Base-by-base conservation (phyloP, 2,329 filamentous ascomycete species). In the Xylaria sp. region DNA sequence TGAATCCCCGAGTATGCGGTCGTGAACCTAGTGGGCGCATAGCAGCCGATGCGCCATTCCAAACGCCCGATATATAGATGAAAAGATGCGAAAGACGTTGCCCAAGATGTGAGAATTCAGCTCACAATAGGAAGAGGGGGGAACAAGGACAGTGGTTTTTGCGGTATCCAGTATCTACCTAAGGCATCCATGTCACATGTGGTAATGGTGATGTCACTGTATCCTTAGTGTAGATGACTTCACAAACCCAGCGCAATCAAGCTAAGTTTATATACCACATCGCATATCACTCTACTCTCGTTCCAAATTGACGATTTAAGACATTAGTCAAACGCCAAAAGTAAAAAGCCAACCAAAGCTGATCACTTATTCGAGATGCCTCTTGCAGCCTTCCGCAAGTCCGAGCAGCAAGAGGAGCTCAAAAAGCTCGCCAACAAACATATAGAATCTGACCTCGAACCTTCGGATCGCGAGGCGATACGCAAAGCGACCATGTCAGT, bases 381-480 rank as follows among this genome's bases (percentile, higher is more conserved):
- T 1, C 64, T 78, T 43, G 75, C 75, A 41, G 66, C 70, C 19
- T 74, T 78, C 64, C 76, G 76, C 57, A 70, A 63, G 33, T 70
- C 74, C 7, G 68, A 73, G 2, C 70, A 71, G 27, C 70, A 74
- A 76, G 77, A 81, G 15, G 85, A 87, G 60, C 80, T 88, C 15
- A 74, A 74, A 43, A 76, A 76, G 51, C 80, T 88, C 3, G 86
- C 85, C 17, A 82, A 86, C 63, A 75, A 86, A 65, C 86, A 88
- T 71, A 71, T 86, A 57, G 77, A 87, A 66, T 79, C 86, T 61
- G 85, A 88, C 63, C 70, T 78, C 4, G 63, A 69, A n/a, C 75
- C 83, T 49, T 78, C 80, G 25, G 88, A 90, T 70, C 86, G 87
- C 52, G 81, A 86, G 35, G 78, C 79, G 0, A 78, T 90, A 17